Conservation (phyloP, 2,329 filamentous ascomycete species). For the Coniochaeta hoffmannii region DNA sequence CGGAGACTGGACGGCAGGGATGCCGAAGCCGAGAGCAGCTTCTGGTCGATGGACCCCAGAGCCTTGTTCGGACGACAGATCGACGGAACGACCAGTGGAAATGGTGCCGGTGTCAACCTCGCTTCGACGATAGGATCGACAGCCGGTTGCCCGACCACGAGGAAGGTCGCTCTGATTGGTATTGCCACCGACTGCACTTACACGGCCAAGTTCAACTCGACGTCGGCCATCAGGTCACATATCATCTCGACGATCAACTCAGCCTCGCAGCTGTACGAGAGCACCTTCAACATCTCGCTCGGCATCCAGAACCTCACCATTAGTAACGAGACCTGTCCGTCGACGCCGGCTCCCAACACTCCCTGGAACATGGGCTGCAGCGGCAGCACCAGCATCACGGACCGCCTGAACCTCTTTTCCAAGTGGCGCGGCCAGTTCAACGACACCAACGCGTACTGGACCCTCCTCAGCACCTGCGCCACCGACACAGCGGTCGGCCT, state of each 20-base stretch:
- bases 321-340: constrained; percentile 67
- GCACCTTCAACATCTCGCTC: constrained; percentile 88
- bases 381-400: constrained; percentile 55
- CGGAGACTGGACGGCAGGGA: constrained; percentile 39
- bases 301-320: constrained; percentile 82
- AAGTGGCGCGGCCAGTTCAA: constrained; percentile 71
- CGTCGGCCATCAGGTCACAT: constrained; percentile 59
- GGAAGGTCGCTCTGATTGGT: constrained; percentile 85
- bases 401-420: constrained; percentile 82
- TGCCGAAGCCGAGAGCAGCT: constrained; percentile 9
- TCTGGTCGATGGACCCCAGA: constrained; percentile 54
- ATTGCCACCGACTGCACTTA: constrained; percentile 93
- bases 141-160: constrained; percentile 78
- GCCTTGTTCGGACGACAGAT: constrained; percentile 72
- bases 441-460: constrained; percentile 91
- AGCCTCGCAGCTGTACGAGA: constrained; percentile 82
- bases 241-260: constrained; percentile 79
- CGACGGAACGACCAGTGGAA: constrained; percentile 60
- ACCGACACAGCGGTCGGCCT: constrained; percentile 82
- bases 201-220: constrained; percentile 60
- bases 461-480: constrained; percentile 72
- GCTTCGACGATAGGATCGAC: constrained; percentile 71
- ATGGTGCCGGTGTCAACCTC: constrained; percentile 74
- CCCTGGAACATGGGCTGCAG: constrained; percentile 81
- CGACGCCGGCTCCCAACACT: constrained; percentile 54